Percentiles rank a stretch among this genome's conserved stretches.
Conservation (phyloP, 2,329 filamentous ascomycete genomes). For the Xylariales sp. region DNA sequence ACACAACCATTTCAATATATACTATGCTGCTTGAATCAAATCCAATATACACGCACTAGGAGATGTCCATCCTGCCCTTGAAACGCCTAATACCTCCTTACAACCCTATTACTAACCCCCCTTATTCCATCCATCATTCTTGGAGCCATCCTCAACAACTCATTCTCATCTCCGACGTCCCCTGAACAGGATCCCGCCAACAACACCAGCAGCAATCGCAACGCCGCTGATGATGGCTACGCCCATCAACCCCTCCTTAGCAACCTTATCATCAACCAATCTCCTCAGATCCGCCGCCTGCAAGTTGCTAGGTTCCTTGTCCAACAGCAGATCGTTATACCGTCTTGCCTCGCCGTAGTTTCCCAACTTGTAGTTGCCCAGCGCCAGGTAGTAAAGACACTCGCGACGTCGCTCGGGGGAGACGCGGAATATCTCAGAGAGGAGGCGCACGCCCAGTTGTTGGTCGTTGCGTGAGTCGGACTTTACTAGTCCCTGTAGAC, state of each 20-base stretch:
- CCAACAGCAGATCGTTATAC: constrained; percentile 89
- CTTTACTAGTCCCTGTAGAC: constrained; percentile 84
- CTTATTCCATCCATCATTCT: no score
- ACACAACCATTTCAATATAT: no score
- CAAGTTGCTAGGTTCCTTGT: constrained; percentile 86
- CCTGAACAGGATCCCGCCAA: constrained; percentile 79
- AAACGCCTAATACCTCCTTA: not conserved
- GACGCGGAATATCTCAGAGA: constrained; percentile 94
- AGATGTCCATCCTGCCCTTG: not conserved
- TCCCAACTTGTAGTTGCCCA: constrained; percentile 96
- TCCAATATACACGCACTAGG: not conserved
- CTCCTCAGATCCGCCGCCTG: constrained; percentile 82
- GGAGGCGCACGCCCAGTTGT: constrained; percentile 87
- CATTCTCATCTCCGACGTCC: constrained; percentile 59
- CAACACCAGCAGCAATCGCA: constrained; percentile 86
- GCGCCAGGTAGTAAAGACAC: constrained; percentile 95
- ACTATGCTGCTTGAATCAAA: no score
- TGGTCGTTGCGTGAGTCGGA: constrained; percentile 79
- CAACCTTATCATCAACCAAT: constrained; percentile 93
- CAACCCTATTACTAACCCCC: not conserved
- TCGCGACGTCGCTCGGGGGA: constrained; percentile 90
- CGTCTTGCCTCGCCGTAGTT: constrained; percentile 93
- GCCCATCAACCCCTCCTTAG: constrained; percentile 88
- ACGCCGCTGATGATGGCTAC: constrained; percentile 93
- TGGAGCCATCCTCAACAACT: no score